Evolutionary conservation across 805 yeast genomes (phyloP), one percentile per base, ranked within the genome.

Genomic region (Zygoascus flipseniorum): DNA sequence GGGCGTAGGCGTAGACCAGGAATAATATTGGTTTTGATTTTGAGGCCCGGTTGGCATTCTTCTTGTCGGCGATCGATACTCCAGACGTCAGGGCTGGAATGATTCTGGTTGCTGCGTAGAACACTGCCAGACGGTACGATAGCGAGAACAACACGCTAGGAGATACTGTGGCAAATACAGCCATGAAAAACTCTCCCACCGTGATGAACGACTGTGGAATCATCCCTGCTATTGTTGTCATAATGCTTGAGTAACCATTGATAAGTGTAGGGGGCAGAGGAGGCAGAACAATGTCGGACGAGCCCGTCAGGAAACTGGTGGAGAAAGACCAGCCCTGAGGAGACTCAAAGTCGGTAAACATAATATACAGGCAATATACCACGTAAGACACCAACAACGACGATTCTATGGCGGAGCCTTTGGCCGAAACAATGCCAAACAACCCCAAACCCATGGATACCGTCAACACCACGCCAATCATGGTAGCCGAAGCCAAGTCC

Each of bases 351-450:
- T 86, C 89, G 0, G 98, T 97, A 62, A 92, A 89, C 2, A 96
- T 82, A 65, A 90, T 95, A 68, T 93, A 93, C 56, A 90, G 81
- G 62, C 96, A 89, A 65, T 95, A 86, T 31, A 93, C 96, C 56
- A 92, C 83, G 69, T 93, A 93, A 8, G 95, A 92, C 65, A 89
- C 83, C 62, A 93, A 76, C 54, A 92, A 71, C 11, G 96, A 85
- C 32, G 89, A 79, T 69, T 93, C 99, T 50, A 90, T 77, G n/a
- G 92, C 83, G n/a, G 92, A 83, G 2, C 97, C 97, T 56, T 79
- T 80, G 6, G 85, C 84, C 1, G 92, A 81, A 19, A 86, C 77
- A 35, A 93, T 88, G 1, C 97, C 99, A 68, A 79, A 89, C 2
- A 87, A 67, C 0, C 96, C 89, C 39, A 93, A 67, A 18, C 87